Evolutionary conservation across 352 stramenopile species (phyloP), one percentile per base, ranked within the genome.

Genomic region (Phytophthora pisi): DNA sequence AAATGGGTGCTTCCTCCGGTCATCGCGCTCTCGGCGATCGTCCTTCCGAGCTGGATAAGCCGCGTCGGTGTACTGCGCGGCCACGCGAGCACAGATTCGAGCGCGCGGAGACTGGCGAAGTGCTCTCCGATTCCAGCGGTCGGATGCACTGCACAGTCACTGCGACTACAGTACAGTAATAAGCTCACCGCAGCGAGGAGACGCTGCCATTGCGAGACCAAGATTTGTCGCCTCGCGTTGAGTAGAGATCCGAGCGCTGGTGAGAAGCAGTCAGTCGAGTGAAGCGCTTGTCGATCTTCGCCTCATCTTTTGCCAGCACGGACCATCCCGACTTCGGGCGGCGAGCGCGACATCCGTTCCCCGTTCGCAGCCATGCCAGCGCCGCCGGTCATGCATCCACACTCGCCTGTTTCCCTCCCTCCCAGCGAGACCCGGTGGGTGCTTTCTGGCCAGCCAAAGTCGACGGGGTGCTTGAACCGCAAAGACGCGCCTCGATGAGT

Each of bases 251-350:
- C 38, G 7, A 45, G 13, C 38, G 38, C 38, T 45, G 38, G 38
- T 40, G 11, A 45, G 4, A 42, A 42, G 36, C 36, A 5, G 36
- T 42, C 34, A 10, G 42, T 40, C 40, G 55, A 50, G 40, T 51
- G 57, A 64, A 57, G 57, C 34, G 24, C 26, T n/a, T 24, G 47
- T 51, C 30, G 58, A 59, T 28, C 18, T 34, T 47, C 58, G 36
- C 49, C 36, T 53, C 47, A 52, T 65, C 26, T 53, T 42, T 66
- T 58, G 46, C 60, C 23, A 13, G 50, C 38, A 20, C 38, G 16
- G 51, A 66, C 60, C 59, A 52, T 54, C 42, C 47, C 61, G 60
- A 61, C 42, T 67, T 67, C 42, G 2, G 20, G 28, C 18, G 20
- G 28, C 51, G n/a, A 54, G 36, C 54, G 18, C 34, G 58, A 59